A percentile compares a stretch with the other conserved stretches of the same genome.
Evolutionary conservation across 345 rosid genomes (phyloP).

Genomic region (Aquilaria sinensis): DNA sequence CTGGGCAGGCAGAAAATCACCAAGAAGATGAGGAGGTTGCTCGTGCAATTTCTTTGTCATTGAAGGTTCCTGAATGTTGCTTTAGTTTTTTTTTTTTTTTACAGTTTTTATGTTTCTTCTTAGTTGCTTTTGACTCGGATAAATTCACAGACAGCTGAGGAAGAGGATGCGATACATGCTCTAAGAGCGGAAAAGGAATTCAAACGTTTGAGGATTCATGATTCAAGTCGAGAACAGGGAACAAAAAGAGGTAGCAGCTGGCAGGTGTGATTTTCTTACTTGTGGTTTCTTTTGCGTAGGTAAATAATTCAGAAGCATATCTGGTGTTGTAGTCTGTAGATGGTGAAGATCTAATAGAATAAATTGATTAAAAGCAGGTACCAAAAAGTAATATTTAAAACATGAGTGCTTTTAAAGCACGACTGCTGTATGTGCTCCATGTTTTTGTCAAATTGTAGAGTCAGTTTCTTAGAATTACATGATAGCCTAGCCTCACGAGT

Average conservation of each 20-base stretch:
- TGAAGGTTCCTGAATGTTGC: conserved; percentile 49
- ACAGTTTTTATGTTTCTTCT: background rate
- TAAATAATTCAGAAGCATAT: background rate
- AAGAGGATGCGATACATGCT: conserved; percentile 39
- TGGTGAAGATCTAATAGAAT: background rate
- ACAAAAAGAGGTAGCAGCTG: conserved; percentile 20
- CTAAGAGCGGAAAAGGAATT: conserved; percentile 26
- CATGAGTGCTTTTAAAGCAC: no score
- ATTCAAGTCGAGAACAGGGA: conserved; percentile 23
- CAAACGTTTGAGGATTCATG: conserved; percentile 15
- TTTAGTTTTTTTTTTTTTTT: conserved; percentile 2
- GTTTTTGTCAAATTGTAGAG: no score
- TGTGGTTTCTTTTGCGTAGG: conserved; percentile 6
- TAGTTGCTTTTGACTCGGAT: conserved; percentile 19
- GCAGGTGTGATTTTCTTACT: conserved; percentile 31
- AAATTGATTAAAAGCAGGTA: background rate
- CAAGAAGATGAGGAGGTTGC: conserved; percentile 67
- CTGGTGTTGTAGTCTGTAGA: background rate
- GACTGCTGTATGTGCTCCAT: no score
- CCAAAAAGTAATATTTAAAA: no score
- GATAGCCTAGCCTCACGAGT: no score
- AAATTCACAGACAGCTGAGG: conserved; percentile 56
- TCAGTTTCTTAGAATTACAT: no score
- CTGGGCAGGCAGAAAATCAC: conserved; percentile 27
- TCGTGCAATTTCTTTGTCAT: conserved; percentile 65